Evolutionary conservation across 345 rosid genomes (phyloP).

Genomic region (Punica granatum): DNA sequence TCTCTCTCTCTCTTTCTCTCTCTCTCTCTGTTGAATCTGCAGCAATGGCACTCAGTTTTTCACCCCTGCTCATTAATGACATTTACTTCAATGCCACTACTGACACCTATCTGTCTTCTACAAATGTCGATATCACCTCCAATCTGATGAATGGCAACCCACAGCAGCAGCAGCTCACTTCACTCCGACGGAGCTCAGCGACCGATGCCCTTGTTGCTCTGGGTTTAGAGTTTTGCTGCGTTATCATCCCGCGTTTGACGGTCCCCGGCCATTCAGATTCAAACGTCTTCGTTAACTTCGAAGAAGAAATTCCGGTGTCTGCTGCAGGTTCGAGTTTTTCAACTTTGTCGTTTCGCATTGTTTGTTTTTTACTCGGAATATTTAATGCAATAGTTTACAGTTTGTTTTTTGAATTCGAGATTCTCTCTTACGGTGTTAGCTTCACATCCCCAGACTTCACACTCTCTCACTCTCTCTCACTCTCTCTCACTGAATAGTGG

Average conservation of each 20-base stretch:
- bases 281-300: slow-evolving; percentile 33
- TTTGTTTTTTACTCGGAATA: not conserved
- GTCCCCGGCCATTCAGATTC: not conserved
- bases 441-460: not conserved
- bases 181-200: slow-evolving; percentile 19
- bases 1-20: slow-evolving; percentile 6
- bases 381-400: not conserved
- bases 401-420: not conserved
- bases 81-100: slow-evolving; percentile 50
- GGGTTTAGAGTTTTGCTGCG: slow-evolving; percentile 34
- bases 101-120: slow-evolving; percentile 9
- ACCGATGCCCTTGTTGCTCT: slow-evolving; percentile 13
- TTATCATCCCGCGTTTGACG: slow-evolving; percentile 8
- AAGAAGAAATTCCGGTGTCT: slow-evolving; percentile 18
- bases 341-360: slow-evolving; percentile 11
- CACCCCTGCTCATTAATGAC: slow-evolving; percentile 32
- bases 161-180: not conserved
- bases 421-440: not conserved
- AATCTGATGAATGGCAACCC: not conserved
- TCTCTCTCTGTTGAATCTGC: not conserved
- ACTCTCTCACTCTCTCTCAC: not conserved
- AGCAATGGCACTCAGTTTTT: slow-evolving; percentile 17
- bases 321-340: slow-evolving; percentile 18
- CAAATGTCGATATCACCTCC: not conserved
- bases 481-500: not conserved